Evolutionary conservation across 768 basidiomycete genomes (phyloP), one percentile per base, ranked within the genome.

Genomic region (Tricholoma terreum): DNA sequence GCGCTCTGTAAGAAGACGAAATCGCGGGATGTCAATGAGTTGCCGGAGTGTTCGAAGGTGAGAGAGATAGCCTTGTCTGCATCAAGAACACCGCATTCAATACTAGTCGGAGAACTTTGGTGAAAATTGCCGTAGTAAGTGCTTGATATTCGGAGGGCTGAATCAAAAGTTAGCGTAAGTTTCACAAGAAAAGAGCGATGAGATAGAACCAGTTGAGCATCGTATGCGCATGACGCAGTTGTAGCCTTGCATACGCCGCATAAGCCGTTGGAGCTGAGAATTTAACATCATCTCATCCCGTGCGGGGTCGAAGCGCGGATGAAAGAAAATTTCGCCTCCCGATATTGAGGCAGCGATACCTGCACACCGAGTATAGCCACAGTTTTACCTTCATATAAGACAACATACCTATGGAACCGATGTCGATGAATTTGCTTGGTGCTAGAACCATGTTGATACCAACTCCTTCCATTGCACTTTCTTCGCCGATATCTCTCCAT

Each of bases 301-400:
- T 6, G 71, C 69, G 3, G 83, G 79, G 52, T 87, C 81, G 69
- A 93, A 99, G n/a, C 91, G 82, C 8, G 96, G 97, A 65, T 95
- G 90, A 75, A 88, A 96, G 73, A 89, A 95, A 1, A 96, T 65
- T 56, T 94, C 92, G 17, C 97, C 97, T 12, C 97, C 97, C 6
- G 92, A 93, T 10, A 84, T 68, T 0, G 85, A 85, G 0, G 89
- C 68, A 6, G 94, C 79, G 3, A 79, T 71, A 42, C 89, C 90
- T 87, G 35, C n/a, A 14, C 33, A 48, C 30, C 56, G 52, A 38
- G 31, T 19, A 52, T 14, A 15, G 7, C 12, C 19, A 7, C 14
- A n/a, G 2, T 31, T 27, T 43, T 6, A 22, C 33, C 31, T 9
- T 43, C 10, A 31, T 17, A 31, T 2, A 31, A 46, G 1, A 12